A percentile compares a stretch with the other conserved stretches of the same genome.
These are phyloP conservation scores for Agapanthus africanus DNA, from an alignment of 106 monocot species.

Conservation along the genomic window DNA sequence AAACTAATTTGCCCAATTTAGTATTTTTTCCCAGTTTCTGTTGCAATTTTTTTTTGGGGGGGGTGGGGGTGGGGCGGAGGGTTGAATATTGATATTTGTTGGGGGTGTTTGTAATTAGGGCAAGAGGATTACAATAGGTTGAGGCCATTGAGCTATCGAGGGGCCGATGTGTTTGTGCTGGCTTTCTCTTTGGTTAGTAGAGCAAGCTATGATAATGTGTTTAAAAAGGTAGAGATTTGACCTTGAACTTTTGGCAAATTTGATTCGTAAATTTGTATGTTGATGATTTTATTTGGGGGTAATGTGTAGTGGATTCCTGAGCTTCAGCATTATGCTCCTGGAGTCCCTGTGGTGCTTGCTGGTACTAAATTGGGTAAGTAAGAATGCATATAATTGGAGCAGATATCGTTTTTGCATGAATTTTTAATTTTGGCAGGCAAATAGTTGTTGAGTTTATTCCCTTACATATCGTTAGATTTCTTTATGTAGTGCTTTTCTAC, in stretches of 20 bases:
- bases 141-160: no score
- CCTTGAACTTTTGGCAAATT: not conserved
- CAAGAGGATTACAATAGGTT: slow-evolving; percentile 92
- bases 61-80: not conserved
- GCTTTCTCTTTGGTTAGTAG: slow-evolving; percentile 81
- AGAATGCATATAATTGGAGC: not conserved
- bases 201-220: slow-evolving; percentile 79
- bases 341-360: slow-evolving; percentile 67
- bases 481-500: no score
- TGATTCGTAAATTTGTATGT: not conserved
- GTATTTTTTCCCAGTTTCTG: not conserved
- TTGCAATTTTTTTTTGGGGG: not conserved
- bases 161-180: slow-evolving; percentile 79
- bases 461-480: no score
- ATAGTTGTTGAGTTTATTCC: no score
- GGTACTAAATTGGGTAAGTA: slow-evolving; percentile 83
- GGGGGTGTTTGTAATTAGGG: slow-evolving; percentile 32
- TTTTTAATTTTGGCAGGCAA: no score
- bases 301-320: slow-evolving; percentile 77
- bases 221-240: slow-evolving; percentile 55
- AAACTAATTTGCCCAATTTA: not conserved
- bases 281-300: slow-evolving; percentile 8
- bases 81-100: no score
- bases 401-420: not conserved
- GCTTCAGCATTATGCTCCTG: slow-evolving; percentile 80